These are phyloP conservation scores for Chiua sp. DNA, from an alignment of 1,284 basidiomycete species.

Conservation along the genomic window DNA sequence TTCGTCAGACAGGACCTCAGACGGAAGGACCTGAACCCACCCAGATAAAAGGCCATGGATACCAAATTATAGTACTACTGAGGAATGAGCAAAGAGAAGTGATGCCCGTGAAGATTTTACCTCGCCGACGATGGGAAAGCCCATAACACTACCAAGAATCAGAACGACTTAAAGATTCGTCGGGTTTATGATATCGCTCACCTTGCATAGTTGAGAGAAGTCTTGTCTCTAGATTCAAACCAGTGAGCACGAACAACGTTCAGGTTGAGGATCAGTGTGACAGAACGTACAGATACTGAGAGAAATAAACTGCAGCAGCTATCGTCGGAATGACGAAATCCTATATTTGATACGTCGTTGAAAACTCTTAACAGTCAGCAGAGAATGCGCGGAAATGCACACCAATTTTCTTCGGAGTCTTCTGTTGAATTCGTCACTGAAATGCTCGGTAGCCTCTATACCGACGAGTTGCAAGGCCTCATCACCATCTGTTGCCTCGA, in stretches of 20 bases:
- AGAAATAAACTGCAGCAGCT: constrained; percentile 70
- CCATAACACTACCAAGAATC: constrained; percentile 57
- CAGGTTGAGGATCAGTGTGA: neutral
- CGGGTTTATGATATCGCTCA: constrained; percentile 20
- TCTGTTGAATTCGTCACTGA: constrained; percentile 66
- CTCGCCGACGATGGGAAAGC: constrained; percentile 65
- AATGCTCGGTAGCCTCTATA: constrained; percentile 51
- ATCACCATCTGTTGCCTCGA: constrained; percentile 51
- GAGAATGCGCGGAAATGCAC: constrained; percentile 20
- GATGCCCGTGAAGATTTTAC: constrained; percentile 34
- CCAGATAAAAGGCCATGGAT: constrained; percentile 59
- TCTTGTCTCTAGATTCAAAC: constrained; percentile 58
- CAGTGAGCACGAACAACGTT: constrained; percentile 9
- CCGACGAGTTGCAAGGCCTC: constrained; percentile 67
- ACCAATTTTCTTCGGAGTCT: constrained; percentile 65
- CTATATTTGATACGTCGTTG: constrained; percentile 32
- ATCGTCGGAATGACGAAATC: constrained; percentile 64
- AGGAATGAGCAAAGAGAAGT: constrained; percentile 10
- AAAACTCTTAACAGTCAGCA: neutral
- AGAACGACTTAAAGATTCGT: constrained; percentile 4
- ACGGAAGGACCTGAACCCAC: constrained; percentile 7
- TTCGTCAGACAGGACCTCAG: constrained; percentile 5
- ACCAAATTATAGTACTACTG: constrained; percentile 64
- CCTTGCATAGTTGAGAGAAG: constrained; percentile 71
- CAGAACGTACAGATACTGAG: constrained; percentile 58